Conservation (phyloP, 257 asterid genomes). For the Leptodermis oblonga region DNA sequence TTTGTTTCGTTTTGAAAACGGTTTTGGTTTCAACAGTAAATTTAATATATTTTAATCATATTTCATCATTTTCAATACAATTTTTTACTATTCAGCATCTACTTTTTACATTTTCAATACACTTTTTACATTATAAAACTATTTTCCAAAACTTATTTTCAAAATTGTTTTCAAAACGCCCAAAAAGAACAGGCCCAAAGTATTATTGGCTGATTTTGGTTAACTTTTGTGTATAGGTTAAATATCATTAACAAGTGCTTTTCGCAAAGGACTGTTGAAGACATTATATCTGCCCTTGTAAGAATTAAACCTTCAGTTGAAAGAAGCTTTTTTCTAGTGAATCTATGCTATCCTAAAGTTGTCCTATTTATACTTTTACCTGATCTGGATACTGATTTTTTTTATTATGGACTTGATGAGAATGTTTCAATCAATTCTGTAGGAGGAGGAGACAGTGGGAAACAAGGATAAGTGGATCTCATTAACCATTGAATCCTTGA, state of each 20-base stretch:
- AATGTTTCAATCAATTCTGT: constrained; percentile 19
- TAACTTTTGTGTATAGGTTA: constrained; percentile 43
- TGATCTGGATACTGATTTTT: not conserved
- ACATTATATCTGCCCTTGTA: constrained; percentile 64
- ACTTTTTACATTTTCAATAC: too few species aligned
- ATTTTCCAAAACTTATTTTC: too few species aligned
- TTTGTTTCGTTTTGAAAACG: too few species aligned
- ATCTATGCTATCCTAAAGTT: too few species aligned
- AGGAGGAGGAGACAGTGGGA: constrained; percentile 51
- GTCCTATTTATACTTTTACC: too few species aligned
- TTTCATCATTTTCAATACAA: too few species aligned
- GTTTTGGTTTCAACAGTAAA: too few species aligned
- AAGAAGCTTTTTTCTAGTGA: not conserved
- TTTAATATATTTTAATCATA: too few species aligned
- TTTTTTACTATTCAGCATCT: too few species aligned
- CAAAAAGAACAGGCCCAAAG: too few species aligned
- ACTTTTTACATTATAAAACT: too few species aligned
- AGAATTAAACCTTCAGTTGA: constrained; percentile 20
- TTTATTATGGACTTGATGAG: constrained; percentile 2
- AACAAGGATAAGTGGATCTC: constrained; percentile 63
- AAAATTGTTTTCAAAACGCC: too few species aligned
- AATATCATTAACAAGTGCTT: constrained; percentile 58
- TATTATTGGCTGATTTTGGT: not conserved
- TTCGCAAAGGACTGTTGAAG: constrained; percentile 66
- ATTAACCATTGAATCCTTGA: constrained; percentile 56